These are phyloP conservation scores for Xylariales sp. DNA, from an alignment of 2,329 filamentous ascomycete species.

Conservation along the genomic window DNA sequence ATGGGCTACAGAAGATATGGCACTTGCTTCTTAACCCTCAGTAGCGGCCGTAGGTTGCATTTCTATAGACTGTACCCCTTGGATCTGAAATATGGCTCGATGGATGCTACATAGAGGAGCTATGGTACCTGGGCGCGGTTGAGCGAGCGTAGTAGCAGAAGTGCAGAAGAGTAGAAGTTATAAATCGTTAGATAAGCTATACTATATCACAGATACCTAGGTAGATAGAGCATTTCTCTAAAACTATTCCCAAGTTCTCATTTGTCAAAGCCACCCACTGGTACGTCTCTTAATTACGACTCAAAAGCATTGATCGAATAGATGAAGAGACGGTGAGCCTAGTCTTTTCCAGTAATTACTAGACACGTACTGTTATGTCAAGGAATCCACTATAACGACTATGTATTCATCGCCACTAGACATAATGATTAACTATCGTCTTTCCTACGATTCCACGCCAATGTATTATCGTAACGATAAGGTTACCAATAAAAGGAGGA, in stretches of 20 bases:
- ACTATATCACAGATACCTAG: no score
- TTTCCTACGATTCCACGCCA: not conserved
- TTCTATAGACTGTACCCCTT: not conserved
- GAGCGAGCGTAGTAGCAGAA: not conserved
- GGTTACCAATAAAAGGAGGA: not conserved
- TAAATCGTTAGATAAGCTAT: no score
- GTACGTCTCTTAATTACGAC: no score
- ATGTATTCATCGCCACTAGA: not conserved
- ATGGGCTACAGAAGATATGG: not conserved
- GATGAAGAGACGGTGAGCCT: no score
- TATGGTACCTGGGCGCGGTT: not conserved
- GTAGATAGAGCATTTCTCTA: no score
- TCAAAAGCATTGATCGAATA: no score
- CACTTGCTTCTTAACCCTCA: not conserved
- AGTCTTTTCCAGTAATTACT: no score
- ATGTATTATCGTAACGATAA: not conserved
- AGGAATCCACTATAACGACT: no score
- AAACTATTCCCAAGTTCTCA: no score
- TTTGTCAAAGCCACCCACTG: no score
- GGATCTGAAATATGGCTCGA: not conserved
- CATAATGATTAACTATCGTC: not conserved
- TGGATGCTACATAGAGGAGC: not conserved
- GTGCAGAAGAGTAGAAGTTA: not conserved
- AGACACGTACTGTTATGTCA: no score
- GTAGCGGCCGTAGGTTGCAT: no score